phyloP scores from a whole-genome alignment of 495 filamentous ascomycete species.

The Aspergillus baeticus region DNA sequence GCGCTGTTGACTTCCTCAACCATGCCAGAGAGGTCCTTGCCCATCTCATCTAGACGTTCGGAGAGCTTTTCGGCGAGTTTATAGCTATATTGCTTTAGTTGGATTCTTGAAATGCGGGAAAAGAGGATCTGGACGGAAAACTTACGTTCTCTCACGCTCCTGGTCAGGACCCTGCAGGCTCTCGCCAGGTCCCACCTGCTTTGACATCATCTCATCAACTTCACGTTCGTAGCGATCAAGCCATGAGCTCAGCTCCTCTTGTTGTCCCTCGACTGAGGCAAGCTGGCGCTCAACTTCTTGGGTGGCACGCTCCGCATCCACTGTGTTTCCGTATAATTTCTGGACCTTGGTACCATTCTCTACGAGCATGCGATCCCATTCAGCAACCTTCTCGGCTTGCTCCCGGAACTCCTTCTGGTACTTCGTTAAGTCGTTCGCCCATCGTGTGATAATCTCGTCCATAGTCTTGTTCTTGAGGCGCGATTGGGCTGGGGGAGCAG shows the following conservation, averaged over 20 bases:
- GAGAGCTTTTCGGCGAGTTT: conserved; percentile 88
- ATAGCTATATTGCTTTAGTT: conserved; percentile 50
- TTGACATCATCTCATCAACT: conserved; percentile 79
- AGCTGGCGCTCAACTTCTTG: conserved; percentile 90
- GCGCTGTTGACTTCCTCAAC: conserved; percentile 96
- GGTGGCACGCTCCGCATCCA: conserved; percentile 87
- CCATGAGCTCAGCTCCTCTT: conserved; percentile 80
- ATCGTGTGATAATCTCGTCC: conserved; percentile 98
- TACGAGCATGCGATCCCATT: conserved; percentile 89
- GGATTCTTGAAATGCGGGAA: conserved; percentile 8
- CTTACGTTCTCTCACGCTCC: conserved; percentile 85
- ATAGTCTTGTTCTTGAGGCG: conserved; percentile 97
- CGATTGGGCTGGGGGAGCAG: conserved; percentile 72
- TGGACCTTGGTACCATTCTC: conserved; percentile 91
- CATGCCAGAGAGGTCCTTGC: conserved; percentile 87
- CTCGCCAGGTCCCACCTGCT: conserved; percentile 66
- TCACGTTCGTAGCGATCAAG: conserved; percentile 88
- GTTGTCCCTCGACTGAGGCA: conserved; percentile 80
- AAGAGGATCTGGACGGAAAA: conserved; percentile 7
- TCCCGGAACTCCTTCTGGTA: conserved; percentile 94
- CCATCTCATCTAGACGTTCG: conserved; percentile 84
- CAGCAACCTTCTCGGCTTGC: conserved; percentile 80
- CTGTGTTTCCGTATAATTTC: conserved; percentile 80
- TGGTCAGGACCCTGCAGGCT: conserved; percentile 81
- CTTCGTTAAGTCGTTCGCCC: conserved; percentile 91